Evolutionary conservation across 2,329 filamentous ascomycete genomes (phyloP), one percentile per base, ranked within the genome.

Genomic region (Hypoxylon sp.): DNA sequence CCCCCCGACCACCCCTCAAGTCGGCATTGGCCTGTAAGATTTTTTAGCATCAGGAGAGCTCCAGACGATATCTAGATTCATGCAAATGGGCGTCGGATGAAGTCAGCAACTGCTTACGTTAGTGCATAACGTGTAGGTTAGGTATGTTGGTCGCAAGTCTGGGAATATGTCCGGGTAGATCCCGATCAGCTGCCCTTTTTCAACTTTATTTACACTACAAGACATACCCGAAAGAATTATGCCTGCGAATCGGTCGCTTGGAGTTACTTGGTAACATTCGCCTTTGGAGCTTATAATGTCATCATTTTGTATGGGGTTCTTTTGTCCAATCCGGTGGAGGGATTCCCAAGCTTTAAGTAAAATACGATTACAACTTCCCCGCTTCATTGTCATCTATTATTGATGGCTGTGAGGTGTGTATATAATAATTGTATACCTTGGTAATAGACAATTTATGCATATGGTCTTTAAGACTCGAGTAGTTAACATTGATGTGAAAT

Each of bases 251-350:
- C 35, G 42, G 24, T 39, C 14, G 31, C 24, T 19, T 42, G 39
- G n/a, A 54, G 13, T 14, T 56, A 22, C 5, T 53, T 10, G 13
- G 11, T 17, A 14, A 6, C 22, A 54, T 58, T 62, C 62, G 67
- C n/a, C 64, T 67, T 70, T 50, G 13, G 29, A 22, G 60, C 47
- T 62, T 39, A 19, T 11, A 44, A 70, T 70, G 51, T 53, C 67
- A 70, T 65, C 67, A 70, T 70, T 48, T 54, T 37, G 31, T 24
- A 59, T 47, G 59, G 50, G 24, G 42, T 56, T 13, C 6, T 44
- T 26, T 44, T 35, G 37, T 37, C 61, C 60, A 67, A 67, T 70
- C 60, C 57, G 5, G 22, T 24, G 26, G n/a, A 10, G n/a, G 26
- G 35, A 65, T 47, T 22, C 31, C 10, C 17, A 44, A 31, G 37